Evolutionary conservation across 495 filamentous ascomycete species (phyloP).

Genomic region (Tuber umbilicatum): DNA sequence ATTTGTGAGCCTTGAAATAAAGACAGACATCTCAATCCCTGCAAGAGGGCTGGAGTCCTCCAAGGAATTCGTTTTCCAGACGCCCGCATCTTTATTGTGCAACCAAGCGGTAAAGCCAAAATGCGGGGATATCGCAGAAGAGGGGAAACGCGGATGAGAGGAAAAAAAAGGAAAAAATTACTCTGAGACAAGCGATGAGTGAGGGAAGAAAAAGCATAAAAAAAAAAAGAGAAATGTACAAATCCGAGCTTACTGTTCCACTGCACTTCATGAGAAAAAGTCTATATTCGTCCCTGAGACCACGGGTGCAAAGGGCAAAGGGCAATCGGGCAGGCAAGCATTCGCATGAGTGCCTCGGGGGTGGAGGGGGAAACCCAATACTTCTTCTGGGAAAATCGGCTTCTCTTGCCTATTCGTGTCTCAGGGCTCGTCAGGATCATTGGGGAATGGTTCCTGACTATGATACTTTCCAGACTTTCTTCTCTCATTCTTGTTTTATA

Average conservation of each 20-base stretch:
- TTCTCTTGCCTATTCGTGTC: not conserved
- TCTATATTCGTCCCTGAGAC: not conserved
- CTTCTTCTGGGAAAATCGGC: not conserved
- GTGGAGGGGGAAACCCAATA: not conserved
- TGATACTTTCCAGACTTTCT: not conserved
- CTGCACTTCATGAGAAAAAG: not conserved
- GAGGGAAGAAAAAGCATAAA: not conserved
- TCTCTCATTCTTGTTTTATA: not conserved
- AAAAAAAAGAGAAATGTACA: not conserved
- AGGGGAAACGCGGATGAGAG: not conserved
- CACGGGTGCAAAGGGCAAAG: not conserved
- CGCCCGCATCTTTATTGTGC: not conserved
- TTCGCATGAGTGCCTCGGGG: not conserved
- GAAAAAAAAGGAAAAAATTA: not conserved
- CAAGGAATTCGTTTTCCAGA: no score
- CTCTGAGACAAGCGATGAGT: not conserved
- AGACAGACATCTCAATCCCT: not conserved
- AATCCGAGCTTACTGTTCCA: not conserved
- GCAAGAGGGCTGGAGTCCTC: not conserved
- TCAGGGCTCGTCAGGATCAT: not conserved
- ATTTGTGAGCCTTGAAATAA: not conserved
- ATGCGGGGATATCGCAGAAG: not conserved
- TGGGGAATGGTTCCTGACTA: not conserved
- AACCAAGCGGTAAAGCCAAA: not conserved
- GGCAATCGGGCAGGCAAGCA: not conserved